These are phyloP conservation scores for Tetrahymena malaccensis DNA, from an alignment of 73 alveolate genomes.

Conservation along the genomic window DNA sequence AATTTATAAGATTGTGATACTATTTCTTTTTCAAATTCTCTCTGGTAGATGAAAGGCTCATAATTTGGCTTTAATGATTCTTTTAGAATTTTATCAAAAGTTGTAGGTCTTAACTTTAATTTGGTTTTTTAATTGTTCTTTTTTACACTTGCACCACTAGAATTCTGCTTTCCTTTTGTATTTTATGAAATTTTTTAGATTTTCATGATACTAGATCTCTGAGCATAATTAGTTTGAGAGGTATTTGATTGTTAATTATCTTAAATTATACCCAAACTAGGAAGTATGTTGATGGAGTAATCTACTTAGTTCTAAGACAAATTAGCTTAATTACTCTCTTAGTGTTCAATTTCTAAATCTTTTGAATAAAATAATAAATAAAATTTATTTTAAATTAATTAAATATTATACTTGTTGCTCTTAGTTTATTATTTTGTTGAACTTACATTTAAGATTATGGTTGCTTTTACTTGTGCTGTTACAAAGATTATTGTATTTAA, in stretches of 20 bases:
- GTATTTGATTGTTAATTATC: background rate
- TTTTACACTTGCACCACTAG: background rate
- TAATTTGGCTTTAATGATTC: background rate
- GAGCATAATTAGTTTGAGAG: background rate
- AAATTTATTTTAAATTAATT: too few species aligned
- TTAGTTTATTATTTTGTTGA: background rate
- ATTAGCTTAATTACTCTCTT: background rate
- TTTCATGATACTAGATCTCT: background rate
- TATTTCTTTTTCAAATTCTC: background rate
- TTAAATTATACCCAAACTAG: background rate
- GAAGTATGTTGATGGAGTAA: background rate
- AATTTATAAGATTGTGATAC: background rate
- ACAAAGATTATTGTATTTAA: background rate
- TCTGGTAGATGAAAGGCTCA: background rate
- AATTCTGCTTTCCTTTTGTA: background rate
- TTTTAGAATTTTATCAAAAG: background rate
- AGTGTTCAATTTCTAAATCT: background rate
- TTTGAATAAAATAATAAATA: too few species aligned
- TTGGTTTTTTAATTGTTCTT: background rate
- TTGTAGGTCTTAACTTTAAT: background rate
- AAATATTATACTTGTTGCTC: background rate
- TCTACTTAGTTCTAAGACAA: background rate
- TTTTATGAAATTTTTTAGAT: background rate
- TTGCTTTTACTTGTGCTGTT: too few species aligned
- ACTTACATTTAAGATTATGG: too few species aligned